phyloP scores from a whole-genome alignment of 495 filamentous ascomycete genomes.

The Bathelium albidoporum region DNA sequence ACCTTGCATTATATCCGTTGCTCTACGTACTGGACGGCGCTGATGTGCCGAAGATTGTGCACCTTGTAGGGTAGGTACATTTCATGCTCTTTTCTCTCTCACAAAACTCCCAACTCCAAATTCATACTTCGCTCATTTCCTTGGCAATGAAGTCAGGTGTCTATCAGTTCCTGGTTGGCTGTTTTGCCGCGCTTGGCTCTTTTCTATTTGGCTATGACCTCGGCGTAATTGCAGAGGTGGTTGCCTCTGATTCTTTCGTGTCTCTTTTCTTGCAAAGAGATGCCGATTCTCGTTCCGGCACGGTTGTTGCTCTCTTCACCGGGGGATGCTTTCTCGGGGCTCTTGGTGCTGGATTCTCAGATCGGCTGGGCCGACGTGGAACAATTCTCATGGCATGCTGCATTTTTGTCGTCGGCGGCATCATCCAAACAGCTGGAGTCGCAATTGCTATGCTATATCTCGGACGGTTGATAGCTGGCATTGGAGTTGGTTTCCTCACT shows the following conservation, averaged over 20 bases:
- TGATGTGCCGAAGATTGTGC: not conserved
- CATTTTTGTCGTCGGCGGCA: constrained; percentile 35
- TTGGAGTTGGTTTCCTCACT: constrained; percentile 22
- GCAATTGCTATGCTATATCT: constrained; percentile 30
- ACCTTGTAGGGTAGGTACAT: not conserved
- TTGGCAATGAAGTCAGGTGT: constrained; percentile 15
- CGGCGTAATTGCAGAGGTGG: constrained; percentile 34
- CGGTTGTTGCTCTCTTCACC: constrained; percentile 35
- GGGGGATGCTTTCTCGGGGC: constrained; percentile 27
- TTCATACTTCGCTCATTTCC: not conserved
- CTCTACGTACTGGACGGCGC: not conserved
- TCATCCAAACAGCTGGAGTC: constrained; percentile 32
- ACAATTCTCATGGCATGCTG: constrained; percentile 34
- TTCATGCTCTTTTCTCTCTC: not conserved
- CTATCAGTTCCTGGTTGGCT: constrained; percentile 21
- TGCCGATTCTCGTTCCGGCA: constrained; percentile 19
- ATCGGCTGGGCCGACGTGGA: constrained; percentile 19
- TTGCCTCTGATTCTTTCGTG: constrained; percentile 29
- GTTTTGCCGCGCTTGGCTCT: constrained; percentile 19
- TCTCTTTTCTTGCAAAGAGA: constrained; percentile 16
- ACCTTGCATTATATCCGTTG: no score
- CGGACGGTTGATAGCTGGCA: constrained; percentile 33
- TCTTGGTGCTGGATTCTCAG: constrained; percentile 16
- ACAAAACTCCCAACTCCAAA: not conserved
- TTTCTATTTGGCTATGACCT: constrained; percentile 22